These are phyloP conservation scores for Cryphonectria carpinicola DNA, from an alignment of 2,329 filamentous ascomycete species.

Conservation along the genomic window DNA sequence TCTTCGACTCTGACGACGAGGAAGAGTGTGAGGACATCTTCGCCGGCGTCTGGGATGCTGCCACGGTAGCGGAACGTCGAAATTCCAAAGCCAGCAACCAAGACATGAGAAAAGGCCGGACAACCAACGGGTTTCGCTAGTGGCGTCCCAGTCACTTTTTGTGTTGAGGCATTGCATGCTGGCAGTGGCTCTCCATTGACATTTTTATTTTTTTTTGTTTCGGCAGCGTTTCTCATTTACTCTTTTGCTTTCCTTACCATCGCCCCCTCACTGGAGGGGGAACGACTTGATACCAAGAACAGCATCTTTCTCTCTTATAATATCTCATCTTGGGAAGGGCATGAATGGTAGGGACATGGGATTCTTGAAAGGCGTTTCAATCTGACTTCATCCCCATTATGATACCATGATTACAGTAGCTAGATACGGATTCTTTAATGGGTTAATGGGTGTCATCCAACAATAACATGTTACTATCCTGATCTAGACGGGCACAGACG, in stretches of 20 bases:
- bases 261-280: background rate
- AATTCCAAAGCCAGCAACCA: slow-evolving; percentile 39
- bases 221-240: background rate
- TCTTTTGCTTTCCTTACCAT: background rate
- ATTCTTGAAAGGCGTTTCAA: slow-evolving; percentile 14
- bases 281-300: slow-evolving; percentile 3
- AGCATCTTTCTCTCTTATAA: background rate
- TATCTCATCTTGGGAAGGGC: slow-evolving; percentile 2
- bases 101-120: slow-evolving; percentile 1
- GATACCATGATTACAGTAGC: slow-evolving; percentile 20
- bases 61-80: slow-evolving; percentile 52
- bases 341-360: background rate
- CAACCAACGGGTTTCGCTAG: slow-evolving; percentile 15
- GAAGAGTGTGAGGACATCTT: slow-evolving; percentile 71
- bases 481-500: background rate
- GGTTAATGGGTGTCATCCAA: background rate
- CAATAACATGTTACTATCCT: background rate
- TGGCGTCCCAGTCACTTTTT: background rate
- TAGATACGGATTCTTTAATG: background rate
- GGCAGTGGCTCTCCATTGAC: background rate
- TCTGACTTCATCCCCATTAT: slow-evolving; percentile 14
- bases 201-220: background rate
- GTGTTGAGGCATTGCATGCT: background rate
- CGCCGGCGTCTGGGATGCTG: slow-evolving; percentile 62
- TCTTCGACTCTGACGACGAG: slow-evolving; percentile 67